Percentiles rank a stretch among this genome's conserved stretches.
These are phyloP conservation scores for Saccharomycopsis sp. DNA, from an alignment of 805 yeast genomes.

Conservation along the genomic window DNA sequence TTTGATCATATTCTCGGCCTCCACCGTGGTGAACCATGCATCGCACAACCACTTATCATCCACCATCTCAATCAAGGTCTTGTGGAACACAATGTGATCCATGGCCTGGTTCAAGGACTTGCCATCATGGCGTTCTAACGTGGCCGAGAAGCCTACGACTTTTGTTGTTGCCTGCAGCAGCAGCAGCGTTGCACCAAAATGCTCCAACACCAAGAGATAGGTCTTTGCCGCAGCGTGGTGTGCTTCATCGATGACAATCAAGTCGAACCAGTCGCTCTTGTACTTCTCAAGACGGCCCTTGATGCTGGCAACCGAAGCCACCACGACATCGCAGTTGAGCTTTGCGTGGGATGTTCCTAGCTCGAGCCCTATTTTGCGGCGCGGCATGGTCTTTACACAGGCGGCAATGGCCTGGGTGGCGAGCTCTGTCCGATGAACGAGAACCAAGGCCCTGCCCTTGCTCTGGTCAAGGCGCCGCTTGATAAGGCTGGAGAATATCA, in stretches of 20 bases:
- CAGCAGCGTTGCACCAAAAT: constrained; percentile 43
- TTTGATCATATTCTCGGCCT: constrained; percentile 26
- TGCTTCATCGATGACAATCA: constrained; percentile 82
- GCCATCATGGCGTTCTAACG: constrained; percentile 71
- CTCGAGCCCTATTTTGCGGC: constrained; percentile 40
- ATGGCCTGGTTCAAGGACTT: constrained; percentile 47
- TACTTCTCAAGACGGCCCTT: no score
- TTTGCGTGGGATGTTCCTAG: constrained; percentile 17
- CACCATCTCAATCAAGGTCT: constrained; percentile 58
- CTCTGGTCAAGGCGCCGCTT: constrained; percentile 25
- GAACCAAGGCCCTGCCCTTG: constrained; percentile 36
- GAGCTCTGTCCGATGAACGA: constrained; percentile 78
- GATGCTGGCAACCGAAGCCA: constrained; percentile 54
- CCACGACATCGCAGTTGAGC: constrained; percentile 48
- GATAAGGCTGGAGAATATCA: constrained; percentile 56
- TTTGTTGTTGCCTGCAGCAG: constrained; percentile 23
- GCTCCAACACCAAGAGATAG: constrained; percentile 47
- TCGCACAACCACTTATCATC: constrained; percentile 60
- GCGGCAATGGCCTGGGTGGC: constrained; percentile 58
- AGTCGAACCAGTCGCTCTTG: no score
- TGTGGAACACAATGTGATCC: constrained; percentile 67
- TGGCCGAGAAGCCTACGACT: constrained; percentile 83
- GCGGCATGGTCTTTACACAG: constrained; percentile 40
- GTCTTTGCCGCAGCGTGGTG: constrained; percentile 79
- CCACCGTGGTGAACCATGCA: constrained; percentile 53